These are phyloP conservation scores for Magnaporthiopsis incrustans DNA, from an alignment of 2,329 filamentous ascomycete genomes.

Conservation along the genomic window DNA sequence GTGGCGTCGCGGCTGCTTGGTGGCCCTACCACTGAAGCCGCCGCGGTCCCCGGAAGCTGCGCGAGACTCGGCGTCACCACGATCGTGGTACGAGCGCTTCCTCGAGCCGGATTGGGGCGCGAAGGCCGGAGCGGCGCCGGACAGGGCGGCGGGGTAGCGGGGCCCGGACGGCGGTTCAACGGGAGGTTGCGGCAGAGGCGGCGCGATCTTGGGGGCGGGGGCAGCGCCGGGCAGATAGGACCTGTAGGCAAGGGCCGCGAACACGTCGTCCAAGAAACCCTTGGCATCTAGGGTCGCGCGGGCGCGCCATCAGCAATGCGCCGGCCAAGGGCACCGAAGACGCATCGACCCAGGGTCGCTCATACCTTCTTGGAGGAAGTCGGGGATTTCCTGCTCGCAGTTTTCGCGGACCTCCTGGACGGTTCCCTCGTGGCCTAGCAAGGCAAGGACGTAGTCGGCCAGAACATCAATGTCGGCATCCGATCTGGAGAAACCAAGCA, in stretches of 20 bases:
- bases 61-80: constrained; percentile 30
- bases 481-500: constrained; percentile 40
- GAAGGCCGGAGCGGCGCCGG: constrained; percentile 4
- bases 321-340: neutral
- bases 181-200: constrained; percentile 13
- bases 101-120: constrained; percentile 16
- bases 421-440: constrained; percentile 63
- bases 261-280: constrained; percentile 63
- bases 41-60: constrained; percentile 20
- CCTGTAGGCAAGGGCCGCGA: constrained; percentile 55
- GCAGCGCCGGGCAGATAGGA: constrained; percentile 51
- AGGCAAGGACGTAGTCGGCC: constrained; percentile 75
- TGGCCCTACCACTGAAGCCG: constrained; percentile 31
- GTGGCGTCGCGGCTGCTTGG: constrained; percentile 54
- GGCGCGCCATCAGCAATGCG: neutral
- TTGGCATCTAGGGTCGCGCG: constrained; percentile 37
- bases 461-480: constrained; percentile 76
- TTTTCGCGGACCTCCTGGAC: constrained; percentile 55
- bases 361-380: constrained; percentile 64
- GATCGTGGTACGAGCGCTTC: constrained; percentile 51
- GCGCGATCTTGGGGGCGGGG: constrained; percentile 24
- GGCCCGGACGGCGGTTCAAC: constrained; percentile 10
- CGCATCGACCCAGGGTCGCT: neutral
- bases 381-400: constrained; percentile 64
- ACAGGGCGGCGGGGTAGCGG: constrained; percentile 14